Base-by-base conservation (phyloP, 768 basidiomycete genomes). In the Psilocybe cyanescens region DNA sequence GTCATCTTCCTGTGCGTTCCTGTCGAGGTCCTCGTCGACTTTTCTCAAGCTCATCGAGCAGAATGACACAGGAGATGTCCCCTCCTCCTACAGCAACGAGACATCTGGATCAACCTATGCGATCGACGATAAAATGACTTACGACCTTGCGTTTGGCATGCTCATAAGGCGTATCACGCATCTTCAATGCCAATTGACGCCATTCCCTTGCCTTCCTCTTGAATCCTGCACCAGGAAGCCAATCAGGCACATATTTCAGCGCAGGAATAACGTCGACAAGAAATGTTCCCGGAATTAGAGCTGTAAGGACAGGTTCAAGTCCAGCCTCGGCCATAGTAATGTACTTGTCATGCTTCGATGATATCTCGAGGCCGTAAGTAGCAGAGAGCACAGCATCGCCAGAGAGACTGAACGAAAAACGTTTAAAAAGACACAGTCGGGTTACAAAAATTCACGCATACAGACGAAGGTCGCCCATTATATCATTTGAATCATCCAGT, bases 361-460 rank as follows among this genome's bases (percentile, higher is more conserved):
- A 61, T 1, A 79, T 71, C 12, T 79, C 68, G 28, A 84, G 72
- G 3, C 84, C 85, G 60, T 85, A 85, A 0, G 79, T 77, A 8
- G 81, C 61, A 0, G 73, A 74, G 45, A 84, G 62, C 61, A 80
- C 76, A 12, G 72, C 65, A 3, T 76, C 70, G 0, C 75, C 75
- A 0, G 74, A 69, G 56, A 71, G 63, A 44, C 81, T 81, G 50
- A 35, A 35, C 11, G 0, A 58, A 16, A 45, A 8, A 4, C 41
- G 11, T 54, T 16, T 2, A 24, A 24, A 24, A 24, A 54, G 45
- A 8, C 3, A 28, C 11, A 44, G 44, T 4, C 29, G 11, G 2
- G 16, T 45, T 33, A 45, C 4, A 28, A 39, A 4, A 46, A 3
- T 8, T 8, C 39, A 19, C 3, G 28, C 72, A 9, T 63, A 78